Base-by-base conservation (phyloP, 2,329 filamentous ascomycete genomes). In the Ascochyta koolunga region DNA sequence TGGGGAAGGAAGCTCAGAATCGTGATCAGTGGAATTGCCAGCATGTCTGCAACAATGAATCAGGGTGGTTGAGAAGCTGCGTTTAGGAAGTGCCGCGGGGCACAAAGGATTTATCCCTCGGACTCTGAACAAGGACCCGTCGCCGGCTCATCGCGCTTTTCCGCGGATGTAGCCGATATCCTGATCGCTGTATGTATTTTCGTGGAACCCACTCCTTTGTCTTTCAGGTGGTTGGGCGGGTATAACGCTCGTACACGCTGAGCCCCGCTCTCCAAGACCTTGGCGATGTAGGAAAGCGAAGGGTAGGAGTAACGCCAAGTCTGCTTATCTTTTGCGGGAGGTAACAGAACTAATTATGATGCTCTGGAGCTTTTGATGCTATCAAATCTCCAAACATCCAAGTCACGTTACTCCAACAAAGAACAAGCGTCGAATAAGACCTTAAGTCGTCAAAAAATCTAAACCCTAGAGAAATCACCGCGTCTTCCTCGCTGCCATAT, bases 191-290 rank as follows among this genome's bases (percentile, higher is more conserved):
- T 16, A 57, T 82, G 75, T 47, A 75, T 76, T 24, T 81, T 81
- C 45, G 82, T 80, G 48, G 80, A 72, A 4, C 79, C 73, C 4
- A 81, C 83, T 10, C 29, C 8, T 36, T 5, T 21, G 11, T 3
- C 10, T 21, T 4, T 29, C 11, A 19, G 6, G 39, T 41, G 21
- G 29, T 53, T 37, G 39, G 40, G 21, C 16, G 32, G 18, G 1
- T 19, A 2, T 2, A 13, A 9, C 27, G 4, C 16, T 16, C 5
- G 15, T 25, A 13, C 4, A 7, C 13, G 2, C 5, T n/a, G 5
- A 18, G 51, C 44, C 39, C 45, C 44, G 19, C 51, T 27, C 27
- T 33, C 27, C 44, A 45, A 50, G 45, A 9, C 45, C 51, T 50
- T 45, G 45, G 51, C 51, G 16, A n/a, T 18, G 31, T 18, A 24